Base-by-base conservation (phyloP, 805 yeast genomes). In the Candida nitratophila region DNA sequence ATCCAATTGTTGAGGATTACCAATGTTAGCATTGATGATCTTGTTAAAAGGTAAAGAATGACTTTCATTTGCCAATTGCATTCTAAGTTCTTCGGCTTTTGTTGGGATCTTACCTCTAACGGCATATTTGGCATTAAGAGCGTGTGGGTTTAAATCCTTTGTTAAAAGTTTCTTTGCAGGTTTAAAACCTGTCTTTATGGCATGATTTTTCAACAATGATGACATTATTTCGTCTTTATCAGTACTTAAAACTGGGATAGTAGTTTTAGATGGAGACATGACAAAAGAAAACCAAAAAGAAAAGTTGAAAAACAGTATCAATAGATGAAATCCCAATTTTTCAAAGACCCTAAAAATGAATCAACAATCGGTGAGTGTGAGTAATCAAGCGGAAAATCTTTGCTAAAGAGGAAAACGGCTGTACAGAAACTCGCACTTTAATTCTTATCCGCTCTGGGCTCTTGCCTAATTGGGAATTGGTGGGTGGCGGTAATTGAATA, bases 1-100 rank as follows among this genome's bases (percentile, higher is more conserved):
- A 53, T 88, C 91, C 59, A 93, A 73, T 62, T 91, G 98, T 65
- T 93, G 99, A 2, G 99, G 99, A 61, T 93, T 93, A 27, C 99
- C 99, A 50, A 93, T 93, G 61, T 93, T 93, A 50, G 96, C 93
- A 56, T 79, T 82, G 60, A 95, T 84, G 55, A 93, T 86, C 47
- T 76, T 69, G 37, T 75, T 66, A 59, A 89, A 93, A 1, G 96
- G 95, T 50, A 88, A 68, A 5, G 85, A 77, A 17, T 69, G 71
- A 22, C 85, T 81, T 34, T 76, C 70, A 36, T 67, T 60, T 11
- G 63, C 60, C 34, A 93, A 70, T 52, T 77, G 74, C 10, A 64
- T 66, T 46, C 81, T 73, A 46, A 93, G 68, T 58, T 88, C 86
- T 55, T 91, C 98, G 22, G 99, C 98, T 52, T 88, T 79, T 49